Percentiles rank a stretch among this genome's conserved stretches.
Evolutionary conservation across 805 yeast species (phyloP).

Genomic region (Cyberlindnera amylophila): DNA sequence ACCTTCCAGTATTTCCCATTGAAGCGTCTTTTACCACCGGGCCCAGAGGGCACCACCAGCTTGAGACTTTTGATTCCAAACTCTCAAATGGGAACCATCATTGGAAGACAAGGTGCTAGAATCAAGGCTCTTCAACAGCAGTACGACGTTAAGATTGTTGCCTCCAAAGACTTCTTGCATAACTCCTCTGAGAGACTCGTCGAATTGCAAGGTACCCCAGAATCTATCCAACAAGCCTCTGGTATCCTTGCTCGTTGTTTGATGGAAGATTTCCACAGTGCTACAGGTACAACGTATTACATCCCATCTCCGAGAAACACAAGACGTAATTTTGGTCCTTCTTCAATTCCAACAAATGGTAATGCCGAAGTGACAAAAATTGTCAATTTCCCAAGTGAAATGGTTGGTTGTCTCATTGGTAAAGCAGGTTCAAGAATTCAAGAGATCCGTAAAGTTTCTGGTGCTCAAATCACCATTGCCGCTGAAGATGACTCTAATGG

Average conservation of each 20-base stretch:
- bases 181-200: conserved; percentile 82
- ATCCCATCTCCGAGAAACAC: conserved; percentile 11
- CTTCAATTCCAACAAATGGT: conserved; percentile 1
- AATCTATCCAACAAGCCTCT: conserved; percentile 53
- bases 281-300: conserved; percentile 61
- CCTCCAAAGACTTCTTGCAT: conserved; percentile 78
- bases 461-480: conserved; percentile 74
- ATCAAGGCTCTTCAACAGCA: conserved; percentile 74
- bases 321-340: conserved; percentile 4
- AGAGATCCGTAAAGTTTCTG: conserved; percentile 74
- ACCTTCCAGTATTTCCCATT: conserved; percentile 54
- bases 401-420: conserved; percentile 89
- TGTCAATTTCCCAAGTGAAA: conserved; percentile 66
- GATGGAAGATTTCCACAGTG: conserved; percentile 67
- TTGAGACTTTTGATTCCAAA: conserved; percentile 76
- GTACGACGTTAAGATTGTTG: conserved; percentile 74
- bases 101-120: conserved; percentile 78
- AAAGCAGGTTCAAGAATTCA: conserved; percentile 82
- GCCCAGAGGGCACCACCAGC: conserved; percentile 48
- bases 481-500: conserved; percentile 61
- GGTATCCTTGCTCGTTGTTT: conserved; percentile 64
- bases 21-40: conserved; percentile 52
- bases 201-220: conserved; percentile 79
- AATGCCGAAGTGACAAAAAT: conserved; percentile 31
- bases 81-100: conserved; percentile 82